Conservation (phyloP, 2,329 filamentous ascomycete species). For the Aspergillus sp. region DNA sequence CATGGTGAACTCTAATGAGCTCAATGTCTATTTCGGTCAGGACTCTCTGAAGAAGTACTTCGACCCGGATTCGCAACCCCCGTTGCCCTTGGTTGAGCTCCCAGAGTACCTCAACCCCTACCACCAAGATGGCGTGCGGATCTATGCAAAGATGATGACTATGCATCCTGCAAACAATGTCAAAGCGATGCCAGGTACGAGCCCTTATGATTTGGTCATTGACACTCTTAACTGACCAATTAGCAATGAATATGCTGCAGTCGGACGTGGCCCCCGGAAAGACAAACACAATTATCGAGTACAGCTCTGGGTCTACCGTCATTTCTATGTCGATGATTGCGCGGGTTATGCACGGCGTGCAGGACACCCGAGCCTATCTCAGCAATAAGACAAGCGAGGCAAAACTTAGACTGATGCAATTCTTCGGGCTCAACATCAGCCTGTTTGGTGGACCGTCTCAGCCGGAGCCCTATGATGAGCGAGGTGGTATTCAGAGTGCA, state of each 20-base stretch:
- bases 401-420: conserved; percentile 58
- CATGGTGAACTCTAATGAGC: conserved; percentile 32
- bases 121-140: conserved; percentile 57
- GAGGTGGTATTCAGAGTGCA: conserved; percentile 55
- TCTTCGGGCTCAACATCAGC: conserved; percentile 59
- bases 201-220: neutral
- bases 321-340: conserved; percentile 60
- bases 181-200: conserved; percentile 56
- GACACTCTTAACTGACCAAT: neutral
- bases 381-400: conserved; percentile 59
- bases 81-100: conserved; percentile 62
- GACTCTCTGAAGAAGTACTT: conserved; percentile 60
- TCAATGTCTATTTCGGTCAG: conserved; percentile 60
- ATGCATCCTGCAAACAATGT: conserved; percentile 66
- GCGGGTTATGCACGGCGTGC: conserved; percentile 51
- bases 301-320: conserved; percentile 63
- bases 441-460: conserved; percentile 61
- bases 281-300: conserved; percentile 58
- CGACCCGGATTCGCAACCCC: conserved; percentile 57
- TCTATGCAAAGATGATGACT: conserved; percentile 67
- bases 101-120: conserved; percentile 59
- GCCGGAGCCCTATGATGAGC: conserved; percentile 54
- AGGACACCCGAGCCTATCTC: conserved; percentile 56
- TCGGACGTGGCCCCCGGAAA: conserved; percentile 42
- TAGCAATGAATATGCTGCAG: conserved; percentile 54